Conservation (phyloP, 805 yeast genomes). For the Lipomyces spencermartinsiae region DNA sequence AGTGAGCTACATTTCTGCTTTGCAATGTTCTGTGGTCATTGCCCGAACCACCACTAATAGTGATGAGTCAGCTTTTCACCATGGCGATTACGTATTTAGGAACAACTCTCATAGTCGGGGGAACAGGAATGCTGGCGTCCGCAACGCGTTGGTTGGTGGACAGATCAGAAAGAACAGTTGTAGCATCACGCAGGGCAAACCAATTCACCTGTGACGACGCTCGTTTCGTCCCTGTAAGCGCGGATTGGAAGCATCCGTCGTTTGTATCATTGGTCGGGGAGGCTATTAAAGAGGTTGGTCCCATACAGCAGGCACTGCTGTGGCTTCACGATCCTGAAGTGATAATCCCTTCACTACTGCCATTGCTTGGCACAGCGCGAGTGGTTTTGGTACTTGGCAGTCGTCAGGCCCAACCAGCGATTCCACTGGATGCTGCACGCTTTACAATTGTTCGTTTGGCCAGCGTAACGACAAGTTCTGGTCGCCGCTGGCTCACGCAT, state of each 20-base stretch:
- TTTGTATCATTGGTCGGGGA: not conserved
- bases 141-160: not conserved
- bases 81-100: not conserved
- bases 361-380: not conserved
- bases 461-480: not conserved
- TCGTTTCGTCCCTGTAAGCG: not conserved
- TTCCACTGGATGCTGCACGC: not conserved
- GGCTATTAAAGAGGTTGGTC: not conserved
- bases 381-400: not conserved
- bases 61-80: not conserved
- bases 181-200: not conserved
- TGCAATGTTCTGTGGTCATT: too few species aligned
- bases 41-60: too few species aligned
- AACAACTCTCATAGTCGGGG: not conserved
- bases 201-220: not conserved
- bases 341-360: not conserved
- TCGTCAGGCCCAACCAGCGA: not conserved
- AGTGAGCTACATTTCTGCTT: too few species aligned
- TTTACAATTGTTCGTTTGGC: not conserved
- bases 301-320: not conserved
- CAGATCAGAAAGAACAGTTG: not conserved
- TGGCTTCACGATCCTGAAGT: not conserved
- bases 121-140: not conserved
- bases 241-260: not conserved
- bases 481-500: not conserved